Evolutionary conservation across 495 filamentous ascomycete species (phyloP).

Genomic region (Pseudoneurospora amorphoporcata): DNA sequence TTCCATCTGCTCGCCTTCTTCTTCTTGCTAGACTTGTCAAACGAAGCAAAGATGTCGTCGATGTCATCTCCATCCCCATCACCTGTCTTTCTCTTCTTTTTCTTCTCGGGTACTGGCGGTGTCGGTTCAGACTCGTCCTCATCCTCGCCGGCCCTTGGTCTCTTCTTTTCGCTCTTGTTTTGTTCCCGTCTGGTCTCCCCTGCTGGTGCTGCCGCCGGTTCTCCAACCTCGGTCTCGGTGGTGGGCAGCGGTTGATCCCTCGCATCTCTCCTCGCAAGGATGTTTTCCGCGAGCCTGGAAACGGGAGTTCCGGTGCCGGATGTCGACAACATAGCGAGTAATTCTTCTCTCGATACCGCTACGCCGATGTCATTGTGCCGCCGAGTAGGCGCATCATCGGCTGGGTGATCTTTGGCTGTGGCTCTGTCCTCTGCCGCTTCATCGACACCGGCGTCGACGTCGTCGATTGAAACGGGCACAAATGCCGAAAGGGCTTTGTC

Average conservation of each 20-base stretch:
- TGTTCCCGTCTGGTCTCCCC: not conserved
- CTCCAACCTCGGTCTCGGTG: constrained; percentile 1
- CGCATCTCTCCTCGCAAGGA: not conserved
- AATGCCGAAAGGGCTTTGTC: constrained; percentile 30
- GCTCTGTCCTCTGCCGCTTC: constrained; percentile 6
- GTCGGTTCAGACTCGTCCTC: not conserved
- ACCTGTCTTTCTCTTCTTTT: constrained; percentile 20
- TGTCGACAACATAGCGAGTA: not conserved
- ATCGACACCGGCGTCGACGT: constrained; percentile 1
- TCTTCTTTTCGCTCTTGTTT: not conserved
- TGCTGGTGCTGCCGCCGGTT: constrained; percentile 1
- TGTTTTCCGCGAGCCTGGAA: not conserved
- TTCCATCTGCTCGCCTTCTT: constrained; percentile 1
- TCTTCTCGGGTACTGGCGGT: not conserved
- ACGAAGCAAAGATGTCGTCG: constrained; percentile 18
- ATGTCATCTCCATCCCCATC: constrained; percentile 13
- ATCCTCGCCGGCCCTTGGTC: not conserved
- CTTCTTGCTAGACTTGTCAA: constrained; percentile 7
- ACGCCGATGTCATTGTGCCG: constrained; percentile 10
- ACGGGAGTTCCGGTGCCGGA: not conserved
- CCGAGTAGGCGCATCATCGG: too few relatives aligned
- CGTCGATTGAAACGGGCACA: constrained; percentile 6
- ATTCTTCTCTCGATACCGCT: constrained; percentile 9
- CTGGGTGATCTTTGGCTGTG: not conserved
- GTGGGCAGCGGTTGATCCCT: not conserved